phyloP scores from a whole-genome alignment of 352 stramenopile genomes.

The Globisporangium polare region DNA sequence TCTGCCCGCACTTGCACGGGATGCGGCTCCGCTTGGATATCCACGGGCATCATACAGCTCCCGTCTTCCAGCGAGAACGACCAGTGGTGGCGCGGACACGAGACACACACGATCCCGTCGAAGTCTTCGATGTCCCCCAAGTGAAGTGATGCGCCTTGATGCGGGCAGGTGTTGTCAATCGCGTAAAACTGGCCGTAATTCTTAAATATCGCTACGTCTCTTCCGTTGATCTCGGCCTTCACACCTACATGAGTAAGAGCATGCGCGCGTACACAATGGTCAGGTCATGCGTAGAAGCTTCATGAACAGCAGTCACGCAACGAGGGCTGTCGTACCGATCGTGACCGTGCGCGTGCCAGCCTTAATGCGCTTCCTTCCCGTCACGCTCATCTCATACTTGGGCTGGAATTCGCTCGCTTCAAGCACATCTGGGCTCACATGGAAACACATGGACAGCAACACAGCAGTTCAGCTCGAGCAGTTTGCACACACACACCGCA shows the following conservation, averaged over 20 bases:
- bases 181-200: constrained; percentile 62
- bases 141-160: constrained; percentile 75
- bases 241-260: constrained; percentile 29
- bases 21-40: constrained; percentile 54
- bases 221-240: constrained; percentile 61
- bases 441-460: neutral
- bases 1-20: constrained; percentile 48
- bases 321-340: constrained; percentile 34
- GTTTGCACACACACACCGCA: neutral
- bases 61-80: constrained; percentile 78
- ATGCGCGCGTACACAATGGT: neutral
- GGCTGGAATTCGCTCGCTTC: constrained; percentile 65
- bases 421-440: constrained; percentile 49
- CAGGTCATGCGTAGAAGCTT: neutral
- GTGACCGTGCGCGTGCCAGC: constrained; percentile 46
- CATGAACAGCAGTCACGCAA: neutral
- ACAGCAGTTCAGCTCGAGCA: neutral
- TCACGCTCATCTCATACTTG: constrained; percentile 77
- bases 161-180: constrained; percentile 75
- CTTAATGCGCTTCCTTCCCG: constrained; percentile 70
- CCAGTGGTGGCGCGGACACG: constrained; percentile 79
- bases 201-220: constrained; percentile 79
- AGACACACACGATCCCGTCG: constrained; percentile 60
- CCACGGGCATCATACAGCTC: constrained; percentile 51
- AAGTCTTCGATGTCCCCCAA: constrained; percentile 87